Base-by-base conservation (phyloP, 345 rosid species). In the Psidium friedrichsthalianum region DNA sequence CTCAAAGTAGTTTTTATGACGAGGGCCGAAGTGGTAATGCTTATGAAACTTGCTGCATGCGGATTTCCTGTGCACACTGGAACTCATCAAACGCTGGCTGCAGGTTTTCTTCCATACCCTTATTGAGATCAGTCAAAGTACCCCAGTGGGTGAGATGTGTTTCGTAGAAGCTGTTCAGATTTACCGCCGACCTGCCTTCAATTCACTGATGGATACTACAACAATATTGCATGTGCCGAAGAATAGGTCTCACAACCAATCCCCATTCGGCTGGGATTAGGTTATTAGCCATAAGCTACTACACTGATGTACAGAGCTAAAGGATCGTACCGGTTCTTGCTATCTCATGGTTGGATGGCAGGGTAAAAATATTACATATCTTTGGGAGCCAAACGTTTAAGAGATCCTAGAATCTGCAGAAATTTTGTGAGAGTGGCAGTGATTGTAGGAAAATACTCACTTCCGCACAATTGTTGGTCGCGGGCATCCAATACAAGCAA, bases 111-210 rank as follows among this genome's bases (percentile, higher is more conserved):
- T 86, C 99, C 98, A 29, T 95, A 92, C 85, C 96, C 98, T 8
- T 96, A 95, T 88, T 86, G 56, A 94, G 91, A 92, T 95, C 98
- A 42, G 87, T 88, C 24, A 87, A 93, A 88, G 94, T 95, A n/a
- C n/a, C n/a, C 3, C 96, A 93, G 56, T 94, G 98, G n/a, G n/a
- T n/a, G 95, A 92, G 90, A 87, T n/a, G 93, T 96, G 88, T 94
- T 94, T 94, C 24, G 98, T n/a, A 94, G 82, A 96, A 88, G 93
- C 94, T 96, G 29, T 94, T 96, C 90, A 94, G 99, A 95, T 90
- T 95, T 95, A n/a, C 84, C 93, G 98, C 2, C 2, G 98, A 96
- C 83, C 83, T 94, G 98, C 90, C 90, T 90, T 94, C 85, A 87
- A 85, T 85, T 85, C 88, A 86, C 51, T n/a, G n/a, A 89, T 89